These are phyloP conservation scores for Flaveria floridana DNA, from an alignment of 140 eudicot species.

Conservation along the genomic window DNA sequence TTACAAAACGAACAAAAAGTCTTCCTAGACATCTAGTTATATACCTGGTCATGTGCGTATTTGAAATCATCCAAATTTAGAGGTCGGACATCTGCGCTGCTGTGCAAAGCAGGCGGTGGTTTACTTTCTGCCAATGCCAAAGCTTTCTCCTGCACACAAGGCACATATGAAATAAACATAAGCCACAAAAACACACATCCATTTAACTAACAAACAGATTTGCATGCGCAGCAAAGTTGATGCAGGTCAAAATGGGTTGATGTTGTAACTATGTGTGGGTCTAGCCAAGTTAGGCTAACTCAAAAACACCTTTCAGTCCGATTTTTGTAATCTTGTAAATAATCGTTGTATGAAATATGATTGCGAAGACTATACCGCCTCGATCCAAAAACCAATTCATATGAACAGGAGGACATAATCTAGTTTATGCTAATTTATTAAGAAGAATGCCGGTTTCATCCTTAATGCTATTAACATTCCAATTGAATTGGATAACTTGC, in stretches of 20 bases:
- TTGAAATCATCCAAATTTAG: slow-evolving; percentile 69
- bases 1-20: neutral
- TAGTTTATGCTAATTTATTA: neutral
- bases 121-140: slow-evolving; percentile 62
- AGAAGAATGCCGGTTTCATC: neutral
- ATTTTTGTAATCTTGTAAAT: neutral
- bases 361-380: neutral
- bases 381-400: neutral
- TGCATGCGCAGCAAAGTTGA: neutral
- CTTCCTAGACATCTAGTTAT: neutral
- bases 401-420: neutral
- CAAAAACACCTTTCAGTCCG: neutral
- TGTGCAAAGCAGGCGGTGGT: slow-evolving; percentile 57
- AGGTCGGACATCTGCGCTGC: slow-evolving; percentile 71
- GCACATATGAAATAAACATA: slow-evolving; percentile 7
- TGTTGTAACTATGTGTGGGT: neutral
- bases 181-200: neutral
- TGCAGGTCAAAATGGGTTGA: neutral
- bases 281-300: neutral
- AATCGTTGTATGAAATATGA: neutral
- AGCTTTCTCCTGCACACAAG: slow-evolving; percentile 59
- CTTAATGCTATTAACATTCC: no score
- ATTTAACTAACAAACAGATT: neutral
- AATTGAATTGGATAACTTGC: neutral
- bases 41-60: slow-evolving; percentile 90